Conservation (phyloP, 2,329 filamentous ascomycete genomes). For the Cadophora gregata region DNA sequence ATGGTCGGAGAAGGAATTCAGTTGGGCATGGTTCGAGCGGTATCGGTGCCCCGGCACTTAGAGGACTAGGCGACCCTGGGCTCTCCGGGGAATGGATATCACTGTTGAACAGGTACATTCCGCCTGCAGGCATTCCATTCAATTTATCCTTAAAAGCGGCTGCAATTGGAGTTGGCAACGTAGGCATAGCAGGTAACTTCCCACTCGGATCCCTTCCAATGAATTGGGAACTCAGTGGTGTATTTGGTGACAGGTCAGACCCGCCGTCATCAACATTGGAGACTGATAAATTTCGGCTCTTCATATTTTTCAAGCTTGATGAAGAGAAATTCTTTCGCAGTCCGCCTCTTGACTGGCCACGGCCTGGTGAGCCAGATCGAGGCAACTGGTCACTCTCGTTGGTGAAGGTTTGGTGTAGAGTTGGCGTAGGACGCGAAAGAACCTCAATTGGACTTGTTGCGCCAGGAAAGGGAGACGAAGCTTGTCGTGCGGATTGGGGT, state of each 20-base stretch:
- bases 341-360: conserved; percentile 49
- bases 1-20: conserved; percentile 87
- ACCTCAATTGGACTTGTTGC: conserved; percentile 38
- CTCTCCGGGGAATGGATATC: conserved; percentile 73
- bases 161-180: conserved; percentile 71
- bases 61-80: conserved; percentile 69
- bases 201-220: conserved; percentile 49
- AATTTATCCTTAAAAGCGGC: conserved; percentile 65
- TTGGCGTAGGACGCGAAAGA: conserved; percentile 42
- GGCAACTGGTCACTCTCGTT: conserved; percentile 45
- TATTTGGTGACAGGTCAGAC: conserved; percentile 73
- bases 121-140: conserved; percentile 65
- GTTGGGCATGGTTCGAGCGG: conserved; percentile 91
- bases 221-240: conserved; percentile 67
- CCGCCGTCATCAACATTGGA: conserved; percentile 64
- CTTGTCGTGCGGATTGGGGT: conserved; percentile 38
- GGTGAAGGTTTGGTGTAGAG: conserved; percentile 39
- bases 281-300: conserved; percentile 74
- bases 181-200: conserved; percentile 61
- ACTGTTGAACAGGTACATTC: conserved; percentile 82
- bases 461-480: conserved; percentile 39
- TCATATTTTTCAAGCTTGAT: conserved; percentile 73
- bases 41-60: conserved; percentile 70
- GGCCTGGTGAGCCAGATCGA: conserved; percentile 60
- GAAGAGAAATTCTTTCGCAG: conserved; percentile 74